Evolutionary conservation across 768 basidiomycete species (phyloP).

Genomic region (Naganishia vishniacii): DNA sequence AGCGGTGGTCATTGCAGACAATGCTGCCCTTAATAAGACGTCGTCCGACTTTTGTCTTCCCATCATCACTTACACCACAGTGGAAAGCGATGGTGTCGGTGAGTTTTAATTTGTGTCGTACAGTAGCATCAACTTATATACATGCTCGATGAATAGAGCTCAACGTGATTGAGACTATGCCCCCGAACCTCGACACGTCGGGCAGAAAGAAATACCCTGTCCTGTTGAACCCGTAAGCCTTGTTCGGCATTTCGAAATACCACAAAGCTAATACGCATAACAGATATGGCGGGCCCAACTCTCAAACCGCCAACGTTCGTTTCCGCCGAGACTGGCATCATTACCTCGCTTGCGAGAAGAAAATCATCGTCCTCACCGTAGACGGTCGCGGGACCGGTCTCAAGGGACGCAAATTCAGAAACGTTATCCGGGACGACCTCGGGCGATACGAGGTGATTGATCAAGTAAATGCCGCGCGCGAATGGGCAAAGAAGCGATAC

Average conservation of each 20-base stretch:
- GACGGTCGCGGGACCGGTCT: constrained; percentile 93
- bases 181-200: constrained; percentile 85
- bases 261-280: neutral
- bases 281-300: constrained; percentile 77
- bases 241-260: neutral
- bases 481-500: constrained; percentile 80
- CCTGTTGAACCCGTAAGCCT: constrained; percentile 57
- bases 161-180: constrained; percentile 84
- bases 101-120: constrained; percentile 37
- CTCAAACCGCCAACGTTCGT: constrained; percentile 66
- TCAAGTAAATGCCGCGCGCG: constrained; percentile 79
- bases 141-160: constrained; percentile 55
- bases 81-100: constrained; percentile 79
- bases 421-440: constrained; percentile 79
- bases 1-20: constrained; percentile 64
- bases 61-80: constrained; percentile 63
- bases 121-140: neutral
- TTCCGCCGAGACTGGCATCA: constrained; percentile 79
- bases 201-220: constrained; percentile 96
- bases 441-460: constrained; percentile 85
- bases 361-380: constrained; percentile 79
- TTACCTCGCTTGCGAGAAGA: constrained; percentile 70
- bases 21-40: constrained; percentile 61
- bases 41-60: constrained; percentile 67
- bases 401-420: constrained; percentile 76